Conservation (phyloP, 768 basidiomycete genomes). For the Dictyophora rubrovolvata region DNA sequence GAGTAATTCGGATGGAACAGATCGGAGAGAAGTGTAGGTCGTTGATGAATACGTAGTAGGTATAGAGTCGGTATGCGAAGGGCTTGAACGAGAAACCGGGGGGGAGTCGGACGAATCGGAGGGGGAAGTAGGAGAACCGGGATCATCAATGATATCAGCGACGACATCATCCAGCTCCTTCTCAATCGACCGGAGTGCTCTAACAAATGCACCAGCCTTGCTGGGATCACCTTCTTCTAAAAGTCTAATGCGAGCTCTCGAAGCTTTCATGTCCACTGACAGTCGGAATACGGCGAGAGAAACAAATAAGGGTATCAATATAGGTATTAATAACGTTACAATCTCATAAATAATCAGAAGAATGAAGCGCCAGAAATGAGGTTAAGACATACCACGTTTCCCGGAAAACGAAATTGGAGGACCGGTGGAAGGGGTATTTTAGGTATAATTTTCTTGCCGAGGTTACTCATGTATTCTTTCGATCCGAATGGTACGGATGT, state of each 20-base stretch:
- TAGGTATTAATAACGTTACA: constrained; percentile 45
- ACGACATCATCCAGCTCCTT: constrained; percentile 49
- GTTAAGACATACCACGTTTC: constrained; percentile 49
- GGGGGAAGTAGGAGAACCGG: not conserved
- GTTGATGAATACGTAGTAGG: not conserved
- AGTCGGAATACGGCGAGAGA: constrained; percentile 47
- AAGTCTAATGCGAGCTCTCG: constrained; percentile 51
- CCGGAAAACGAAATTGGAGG: constrained; percentile 52
- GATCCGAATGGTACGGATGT: constrained; percentile 28
- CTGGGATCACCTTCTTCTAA: constrained; percentile 45
- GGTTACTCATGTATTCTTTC: constrained; percentile 33
- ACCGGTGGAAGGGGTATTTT: constrained; percentile 44
- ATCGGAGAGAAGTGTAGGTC: not conserved
- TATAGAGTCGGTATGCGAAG: not conserved
- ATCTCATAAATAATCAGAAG: constrained; percentile 25
- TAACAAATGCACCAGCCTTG: constrained; percentile 39
- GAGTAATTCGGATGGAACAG: constrained; percentile 26
- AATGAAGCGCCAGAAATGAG: constrained; percentile 2
- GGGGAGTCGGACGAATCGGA: not conserved
- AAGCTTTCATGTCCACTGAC: constrained; percentile 44
- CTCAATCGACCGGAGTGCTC: constrained; percentile 50
- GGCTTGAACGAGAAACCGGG: not conserved
- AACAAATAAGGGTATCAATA: constrained; percentile 53
- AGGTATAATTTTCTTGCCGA: constrained; percentile 21
- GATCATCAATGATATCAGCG: constrained; percentile 45